These are phyloP conservation scores for Chaetothyriales sp. DNA, from an alignment of 2,329 filamentous ascomycete species.

Conservation along the genomic window DNA sequence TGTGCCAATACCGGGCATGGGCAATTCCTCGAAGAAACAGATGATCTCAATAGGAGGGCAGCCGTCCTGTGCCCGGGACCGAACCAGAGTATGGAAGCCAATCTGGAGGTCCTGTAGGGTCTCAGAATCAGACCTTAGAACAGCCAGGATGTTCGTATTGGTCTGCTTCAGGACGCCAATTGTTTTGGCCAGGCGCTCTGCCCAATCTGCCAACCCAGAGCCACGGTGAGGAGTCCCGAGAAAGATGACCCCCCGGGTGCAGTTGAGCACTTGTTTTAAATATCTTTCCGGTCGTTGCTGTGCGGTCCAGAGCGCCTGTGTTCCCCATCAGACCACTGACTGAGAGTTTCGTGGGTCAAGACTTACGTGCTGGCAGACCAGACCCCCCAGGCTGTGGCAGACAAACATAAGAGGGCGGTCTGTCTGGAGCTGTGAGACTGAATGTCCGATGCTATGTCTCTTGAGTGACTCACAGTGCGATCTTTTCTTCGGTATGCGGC, in stretches of 20 bases:
- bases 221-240: conserved; percentile 26
- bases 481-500: conserved; percentile 18
- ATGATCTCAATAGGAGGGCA: conserved; percentile 40
- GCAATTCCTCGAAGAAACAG: conserved; percentile 52
- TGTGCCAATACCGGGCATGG: conserved; percentile 51
- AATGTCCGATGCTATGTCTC: not conserved
- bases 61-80: conserved; percentile 10
- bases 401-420: conserved; percentile 21
- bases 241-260: conserved; percentile 22
- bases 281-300: conserved; percentile 16
- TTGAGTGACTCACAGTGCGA: conserved; percentile 10
- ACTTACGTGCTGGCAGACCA: conserved; percentile 19
- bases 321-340: not conserved
- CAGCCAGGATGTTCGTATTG: conserved; percentile 15
- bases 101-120: conserved; percentile 20
- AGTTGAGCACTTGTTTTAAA: conserved; percentile 16
- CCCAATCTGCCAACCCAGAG: conserved; percentile 20
- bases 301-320: conserved; percentile 14
- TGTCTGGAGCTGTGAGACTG: conserved; percentile 6
- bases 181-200: conserved; percentile 28
- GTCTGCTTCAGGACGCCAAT: conserved; percentile 34
- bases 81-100: conserved; percentile 20
- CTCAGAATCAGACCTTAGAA: conserved; percentile 19
- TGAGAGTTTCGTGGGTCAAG: not conserved
- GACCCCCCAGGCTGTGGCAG: conserved; percentile 20